These are phyloP conservation scores for Aspergillus ibericus DNA, from an alignment of 2,329 filamentous ascomycete species.

Conservation along the genomic window DNA sequence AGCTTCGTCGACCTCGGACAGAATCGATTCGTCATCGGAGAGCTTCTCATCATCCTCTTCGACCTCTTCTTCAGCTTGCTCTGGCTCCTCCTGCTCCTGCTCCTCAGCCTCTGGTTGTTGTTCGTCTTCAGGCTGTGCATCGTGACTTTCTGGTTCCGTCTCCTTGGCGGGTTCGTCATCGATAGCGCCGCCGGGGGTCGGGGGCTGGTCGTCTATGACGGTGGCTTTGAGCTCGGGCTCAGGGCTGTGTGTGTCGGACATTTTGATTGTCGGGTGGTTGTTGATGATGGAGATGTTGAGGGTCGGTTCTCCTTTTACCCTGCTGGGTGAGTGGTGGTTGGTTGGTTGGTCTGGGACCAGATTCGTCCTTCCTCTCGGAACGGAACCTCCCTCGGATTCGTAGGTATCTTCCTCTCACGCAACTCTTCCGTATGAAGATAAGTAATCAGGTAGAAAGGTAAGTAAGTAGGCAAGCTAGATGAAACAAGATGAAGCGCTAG, in stretches of 20 bases:
- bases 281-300: not conserved
- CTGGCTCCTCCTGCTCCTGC: not conserved
- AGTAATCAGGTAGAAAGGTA: too few relatives aligned
- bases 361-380: too few relatives aligned
- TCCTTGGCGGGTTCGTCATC: slow-evolving; percentile 9
- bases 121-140: not conserved
- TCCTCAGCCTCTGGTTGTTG: not conserved
- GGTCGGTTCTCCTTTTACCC: not conserved
- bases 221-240: slow-evolving; percentile 28
- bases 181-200: slow-evolving; percentile 28
- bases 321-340: not conserved
- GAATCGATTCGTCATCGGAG: slow-evolving; percentile 61
- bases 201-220: slow-evolving; percentile 25
- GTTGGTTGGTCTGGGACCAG: too few relatives aligned
- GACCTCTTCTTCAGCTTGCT: slow-evolving; percentile 1
- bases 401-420: too few relatives aligned
- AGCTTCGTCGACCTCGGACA: slow-evolving; percentile 65
- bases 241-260: slow-evolving; percentile 39
- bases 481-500: not conserved
- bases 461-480: not conserved
- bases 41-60: slow-evolving; percentile 34
- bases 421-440: too few relatives aligned
- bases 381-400: too few relatives aligned
- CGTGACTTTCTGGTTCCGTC: not conserved
- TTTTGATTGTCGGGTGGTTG: slow-evolving; percentile 18